A percentile compares a stretch with the other conserved stretches of the same genome.
These are phyloP conservation scores for Proliferodiscus dingleyae DNA, from an alignment of 2,329 filamentous ascomycete genomes.

Conservation along the genomic window DNA sequence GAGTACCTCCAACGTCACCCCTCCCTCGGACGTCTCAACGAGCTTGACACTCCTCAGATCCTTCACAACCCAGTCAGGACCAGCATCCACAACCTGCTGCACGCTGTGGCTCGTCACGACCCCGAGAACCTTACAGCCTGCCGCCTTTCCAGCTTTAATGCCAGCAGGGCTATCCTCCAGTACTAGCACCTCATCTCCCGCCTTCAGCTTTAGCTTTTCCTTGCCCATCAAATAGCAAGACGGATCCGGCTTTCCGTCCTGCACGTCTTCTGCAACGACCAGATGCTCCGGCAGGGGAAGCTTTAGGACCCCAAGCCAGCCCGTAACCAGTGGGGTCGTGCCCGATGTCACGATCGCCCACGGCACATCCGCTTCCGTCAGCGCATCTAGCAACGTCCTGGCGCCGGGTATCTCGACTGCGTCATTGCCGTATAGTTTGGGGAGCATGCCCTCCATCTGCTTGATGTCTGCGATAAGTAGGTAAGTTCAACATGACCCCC, in stretches of 20 bases:
- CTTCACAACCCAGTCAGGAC: constrained; percentile 64
- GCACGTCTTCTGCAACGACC: constrained; percentile 71
- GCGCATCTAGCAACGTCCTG: constrained; percentile 59
- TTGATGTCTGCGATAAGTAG: constrained; percentile 58
- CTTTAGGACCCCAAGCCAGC: constrained; percentile 65
- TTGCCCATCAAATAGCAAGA: constrained; percentile 67
- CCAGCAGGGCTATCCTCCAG: constrained; percentile 68
- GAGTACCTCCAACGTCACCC: constrained; percentile 28
- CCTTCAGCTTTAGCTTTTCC: constrained; percentile 48
- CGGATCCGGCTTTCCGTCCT: constrained; percentile 72
- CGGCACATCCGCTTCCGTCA: constrained; percentile 49
- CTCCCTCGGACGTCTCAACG: constrained; percentile 39
- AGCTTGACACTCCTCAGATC: constrained; percentile 60
- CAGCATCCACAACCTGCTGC: constrained; percentile 54
- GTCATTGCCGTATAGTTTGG: constrained; percentile 68
- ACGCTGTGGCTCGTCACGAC: constrained; percentile 61
- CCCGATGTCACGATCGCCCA: constrained; percentile 89
- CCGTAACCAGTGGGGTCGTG: constrained; percentile 60
- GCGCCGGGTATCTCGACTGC: constrained; percentile 84
- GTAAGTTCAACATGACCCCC: constrained; percentile 4
- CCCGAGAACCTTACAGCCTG: constrained; percentile 63
- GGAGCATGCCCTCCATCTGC: constrained; percentile 72
- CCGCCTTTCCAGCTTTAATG: constrained; percentile 64
- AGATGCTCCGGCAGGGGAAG: constrained; percentile 63
- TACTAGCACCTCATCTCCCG: constrained; percentile 45